Percentiles rank a stretch among this genome's conserved stretches.
Conservation (phyloP, 768 basidiomycete species). For the Hemileccinum rubropunctum region DNA sequence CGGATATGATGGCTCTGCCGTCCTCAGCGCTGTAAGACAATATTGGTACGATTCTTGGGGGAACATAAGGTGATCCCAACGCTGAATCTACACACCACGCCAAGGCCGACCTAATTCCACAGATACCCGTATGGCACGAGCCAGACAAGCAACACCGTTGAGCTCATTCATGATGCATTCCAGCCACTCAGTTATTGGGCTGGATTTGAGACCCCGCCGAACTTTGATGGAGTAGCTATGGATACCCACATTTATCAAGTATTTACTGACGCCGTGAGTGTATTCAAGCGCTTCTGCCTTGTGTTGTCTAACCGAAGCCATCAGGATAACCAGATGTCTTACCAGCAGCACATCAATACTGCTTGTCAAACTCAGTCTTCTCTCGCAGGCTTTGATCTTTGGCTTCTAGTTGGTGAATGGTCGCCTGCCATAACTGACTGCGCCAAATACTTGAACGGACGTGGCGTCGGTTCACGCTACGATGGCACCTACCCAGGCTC, state of each 20-base stretch:
- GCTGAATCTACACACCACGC: background rate
- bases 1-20: conserved; percentile 53
- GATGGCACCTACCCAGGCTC: conserved; percentile 66
- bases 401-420: conserved; percentile 90
- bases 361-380: conserved; percentile 51
- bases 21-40: conserved; percentile 52
- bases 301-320: background rate
- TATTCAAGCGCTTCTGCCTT: background rate
- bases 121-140: conserved; percentile 43
- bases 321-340: conserved; percentile 45
- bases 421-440: conserved; percentile 76
- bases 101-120: conserved; percentile 3
- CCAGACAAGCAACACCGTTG: conserved; percentile 54
- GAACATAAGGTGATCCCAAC: conserved; percentile 54
- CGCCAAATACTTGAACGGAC: conserved; percentile 63
- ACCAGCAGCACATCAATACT: conserved; percentile 55
- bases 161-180: conserved; percentile 78
- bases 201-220: conserved; percentile 53
- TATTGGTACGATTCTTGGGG: conserved; percentile 76
- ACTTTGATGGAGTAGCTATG: conserved; percentile 66
- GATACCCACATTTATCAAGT: conserved; percentile 82
- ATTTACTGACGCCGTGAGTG: conserved; percentile 56
- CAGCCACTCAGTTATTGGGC: conserved; percentile 69
- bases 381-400: conserved; percentile 58
- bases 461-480: conserved; percentile 65